phyloP scores from a whole-genome alignment of 2,329 filamentous ascomycete species.

The Penicillium frequentans region DNA sequence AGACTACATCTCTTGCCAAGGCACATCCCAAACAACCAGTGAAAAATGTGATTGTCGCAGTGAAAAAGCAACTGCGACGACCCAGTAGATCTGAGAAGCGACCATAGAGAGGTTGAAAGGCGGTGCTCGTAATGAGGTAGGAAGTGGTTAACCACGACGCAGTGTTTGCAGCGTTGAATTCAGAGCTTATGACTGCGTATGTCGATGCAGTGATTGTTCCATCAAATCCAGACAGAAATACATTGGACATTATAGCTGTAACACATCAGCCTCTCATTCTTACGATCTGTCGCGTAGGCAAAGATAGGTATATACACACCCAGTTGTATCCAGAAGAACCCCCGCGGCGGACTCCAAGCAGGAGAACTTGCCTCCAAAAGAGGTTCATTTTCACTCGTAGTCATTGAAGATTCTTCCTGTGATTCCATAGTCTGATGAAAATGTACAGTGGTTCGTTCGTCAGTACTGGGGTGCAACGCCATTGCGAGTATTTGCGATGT shows the following conservation, averaged over 20 bases:
- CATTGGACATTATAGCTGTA: constrained; percentile 61
- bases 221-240: constrained; percentile 60
- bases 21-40: constrained; percentile 69
- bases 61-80: constrained; percentile 59
- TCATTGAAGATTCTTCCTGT: constrained; percentile 5
- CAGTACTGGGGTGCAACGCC: neutral
- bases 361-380: constrained; percentile 17
- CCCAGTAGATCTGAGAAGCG: constrained; percentile 72
- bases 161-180: constrained; percentile 49
- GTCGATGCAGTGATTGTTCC: constrained; percentile 47
- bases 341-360: constrained; percentile 50
- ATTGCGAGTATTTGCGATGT: neutral
- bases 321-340: constrained; percentile 60
- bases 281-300: no score
- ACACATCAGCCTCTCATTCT: neutral
- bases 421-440: neutral
- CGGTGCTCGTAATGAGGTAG: constrained; percentile 64
- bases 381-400: constrained; percentile 25
- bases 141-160: constrained; percentile 58
- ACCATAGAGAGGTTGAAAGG: constrained; percentile 72
- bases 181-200: constrained; percentile 48
- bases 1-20: constrained; percentile 64
- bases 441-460: neutral
- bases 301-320: constrained; percentile 31
- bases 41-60: constrained; percentile 62